Conservation (phyloP, 2,329 filamentous ascomycete species). For the Paraphaeosphaeria sporulosa region DNA sequence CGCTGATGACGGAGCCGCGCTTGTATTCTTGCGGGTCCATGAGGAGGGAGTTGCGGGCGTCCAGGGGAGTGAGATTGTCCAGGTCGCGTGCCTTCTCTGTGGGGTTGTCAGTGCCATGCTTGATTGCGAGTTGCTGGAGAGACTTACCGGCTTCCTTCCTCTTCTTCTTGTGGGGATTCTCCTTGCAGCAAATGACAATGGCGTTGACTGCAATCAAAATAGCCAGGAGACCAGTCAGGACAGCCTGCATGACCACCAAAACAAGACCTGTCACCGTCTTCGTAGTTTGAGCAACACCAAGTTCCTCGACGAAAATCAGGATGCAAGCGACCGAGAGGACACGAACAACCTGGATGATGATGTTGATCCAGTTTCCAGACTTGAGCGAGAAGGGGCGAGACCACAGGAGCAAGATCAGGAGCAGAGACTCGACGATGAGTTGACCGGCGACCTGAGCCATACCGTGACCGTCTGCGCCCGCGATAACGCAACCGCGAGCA, state of each 20-base stretch:
- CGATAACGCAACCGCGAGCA: slow-evolving; percentile 84
- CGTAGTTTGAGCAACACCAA: slow-evolving; percentile 87
- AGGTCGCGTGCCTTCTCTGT: slow-evolving; percentile 79
- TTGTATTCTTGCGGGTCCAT: slow-evolving; percentile 66
- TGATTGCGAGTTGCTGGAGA: slow-evolving; percentile 1
- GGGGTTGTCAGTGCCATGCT: slow-evolving; percentile 33
- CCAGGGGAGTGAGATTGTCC: slow-evolving; percentile 84
- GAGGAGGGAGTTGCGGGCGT: slow-evolving; percentile 85
- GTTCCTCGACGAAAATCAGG: slow-evolving; percentile 90
- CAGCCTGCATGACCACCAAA: slow-evolving; percentile 88
- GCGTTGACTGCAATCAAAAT: slow-evolving; percentile 91
- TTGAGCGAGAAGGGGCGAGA: slow-evolving; percentile 84
- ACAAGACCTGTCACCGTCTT: slow-evolving; percentile 95
- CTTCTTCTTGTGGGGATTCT: slow-evolving; percentile 88
- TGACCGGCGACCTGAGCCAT: slow-evolving; percentile 81
- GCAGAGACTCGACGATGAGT: slow-evolving; percentile 78
- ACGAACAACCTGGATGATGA: slow-evolving; percentile 86
- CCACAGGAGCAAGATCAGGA: slow-evolving; percentile 84
- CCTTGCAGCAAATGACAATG: slow-evolving; percentile 79
- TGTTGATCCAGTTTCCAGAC: slow-evolving; percentile 92
- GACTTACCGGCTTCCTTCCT: slow-evolving; percentile 87
- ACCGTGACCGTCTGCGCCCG: slow-evolving; percentile 84
- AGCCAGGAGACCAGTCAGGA: slow-evolving; percentile 81
- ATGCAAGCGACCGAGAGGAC: slow-evolving; percentile 89
- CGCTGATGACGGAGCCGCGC: slow-evolving; percentile 40